These are phyloP conservation scores for Tuber calosporum DNA, from an alignment of 495 filamentous ascomycete species.

Conservation along the genomic window DNA sequence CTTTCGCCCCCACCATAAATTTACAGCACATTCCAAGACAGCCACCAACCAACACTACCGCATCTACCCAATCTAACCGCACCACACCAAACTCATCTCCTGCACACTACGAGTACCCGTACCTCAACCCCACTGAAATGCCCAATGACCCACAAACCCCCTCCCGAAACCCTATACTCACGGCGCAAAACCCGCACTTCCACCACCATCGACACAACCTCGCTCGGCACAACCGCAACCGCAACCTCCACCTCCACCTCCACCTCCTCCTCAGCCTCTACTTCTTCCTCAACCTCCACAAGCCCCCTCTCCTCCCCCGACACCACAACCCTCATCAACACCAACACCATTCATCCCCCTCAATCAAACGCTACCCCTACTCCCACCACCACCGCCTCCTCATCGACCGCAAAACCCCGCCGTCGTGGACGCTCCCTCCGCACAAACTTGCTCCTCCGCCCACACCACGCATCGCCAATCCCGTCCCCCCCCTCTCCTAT, in stretches of 20 bases:
- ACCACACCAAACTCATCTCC: neutral
- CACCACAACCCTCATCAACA: neutral
- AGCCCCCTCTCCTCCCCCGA: conserved; percentile 1
- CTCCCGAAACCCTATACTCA: neutral
- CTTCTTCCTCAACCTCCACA: neutral
- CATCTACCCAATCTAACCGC: neutral
- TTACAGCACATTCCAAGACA: neutral
- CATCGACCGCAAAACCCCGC: neutral
- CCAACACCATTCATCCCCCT: neutral
- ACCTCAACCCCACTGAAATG: neutral
- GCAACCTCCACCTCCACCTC: neutral
- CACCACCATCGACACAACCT: too few relatives aligned
- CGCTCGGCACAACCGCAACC: neutral
- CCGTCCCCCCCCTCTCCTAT: neutral
- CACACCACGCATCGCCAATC: neutral
- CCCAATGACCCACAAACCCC: conserved; percentile 4
- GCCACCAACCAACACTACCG: neutral
- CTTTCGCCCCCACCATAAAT: too few relatives aligned
- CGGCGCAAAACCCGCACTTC: neutral
- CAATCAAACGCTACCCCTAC: neutral
- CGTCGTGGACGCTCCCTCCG: neutral
- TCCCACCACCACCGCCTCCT: neutral
- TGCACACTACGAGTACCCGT: too few relatives aligned
- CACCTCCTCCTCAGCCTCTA: neutral
- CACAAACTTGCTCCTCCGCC: neutral